phyloP scores from a whole-genome alignment of 1,284 basidiomycete species.

The Ceratorhiza oryzae-sativae region DNA sequence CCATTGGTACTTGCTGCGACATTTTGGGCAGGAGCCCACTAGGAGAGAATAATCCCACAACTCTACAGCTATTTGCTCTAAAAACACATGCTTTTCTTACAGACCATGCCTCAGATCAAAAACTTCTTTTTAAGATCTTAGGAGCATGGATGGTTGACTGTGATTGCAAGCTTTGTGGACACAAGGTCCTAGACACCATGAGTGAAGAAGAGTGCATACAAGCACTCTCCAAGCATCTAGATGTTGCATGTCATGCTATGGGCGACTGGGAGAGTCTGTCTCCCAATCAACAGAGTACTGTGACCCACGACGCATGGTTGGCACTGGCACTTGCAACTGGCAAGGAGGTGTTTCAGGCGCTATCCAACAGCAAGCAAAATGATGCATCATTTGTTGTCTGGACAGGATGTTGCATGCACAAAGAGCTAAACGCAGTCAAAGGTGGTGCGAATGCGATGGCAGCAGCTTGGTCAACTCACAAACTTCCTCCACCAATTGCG shows the following conservation, averaged over 20 bases:
- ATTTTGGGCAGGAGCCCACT: background rate
- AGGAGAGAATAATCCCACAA: background rate
- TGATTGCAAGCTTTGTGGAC: background rate
- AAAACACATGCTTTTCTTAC: constrained; percentile 3
- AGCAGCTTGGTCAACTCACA: constrained; percentile 44
- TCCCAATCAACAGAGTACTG: background rate
- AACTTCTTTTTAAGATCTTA: background rate
- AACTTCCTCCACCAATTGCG: constrained; percentile 43
- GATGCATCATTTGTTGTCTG: constrained; percentile 43
- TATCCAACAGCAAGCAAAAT: background rate
- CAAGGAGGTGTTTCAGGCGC: background rate
- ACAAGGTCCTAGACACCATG: background rate
- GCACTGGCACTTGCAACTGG: background rate
- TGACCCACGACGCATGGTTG: background rate
- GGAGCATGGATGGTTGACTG: background rate
- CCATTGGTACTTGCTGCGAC: background rate
- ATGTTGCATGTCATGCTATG: background rate
- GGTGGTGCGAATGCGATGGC: constrained; percentile 49
- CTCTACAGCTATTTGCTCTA: background rate
- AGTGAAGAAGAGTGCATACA: background rate
- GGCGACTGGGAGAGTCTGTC: background rate
- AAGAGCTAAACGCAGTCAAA: constrained; percentile 53
- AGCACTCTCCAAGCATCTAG: background rate
- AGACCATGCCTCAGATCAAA: constrained; percentile 35
- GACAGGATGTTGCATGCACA: constrained; percentile 55